A percentile compares a stretch with the other conserved stretches of the same genome.
phyloP scores from a whole-genome alignment of 2,329 filamentous ascomycete genomes.

The Teratosphaeriaceae sp. region DNA sequence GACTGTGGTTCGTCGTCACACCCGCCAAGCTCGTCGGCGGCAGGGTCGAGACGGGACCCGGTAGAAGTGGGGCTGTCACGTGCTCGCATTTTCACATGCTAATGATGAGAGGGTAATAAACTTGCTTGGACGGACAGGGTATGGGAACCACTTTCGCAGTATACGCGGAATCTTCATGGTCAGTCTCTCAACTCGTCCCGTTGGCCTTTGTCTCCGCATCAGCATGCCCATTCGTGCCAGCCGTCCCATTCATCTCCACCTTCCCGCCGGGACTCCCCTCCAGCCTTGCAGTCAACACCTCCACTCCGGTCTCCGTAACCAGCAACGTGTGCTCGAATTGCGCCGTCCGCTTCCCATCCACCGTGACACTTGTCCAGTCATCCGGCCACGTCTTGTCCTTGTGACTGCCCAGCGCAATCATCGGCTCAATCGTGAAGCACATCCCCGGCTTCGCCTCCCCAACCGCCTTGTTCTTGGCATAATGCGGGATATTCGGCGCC shows the following conservation, averaged over 20 bases:
- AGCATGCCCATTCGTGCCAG: conserved; percentile 3
- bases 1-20: no score
- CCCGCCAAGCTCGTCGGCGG: no score
- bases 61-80: no score
- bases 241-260: conserved; percentile 17
- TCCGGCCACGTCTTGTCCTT: conserved; percentile 96
- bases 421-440: conserved; percentile 98
- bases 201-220: conserved; percentile 2
- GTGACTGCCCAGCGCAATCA: conserved; percentile 90
- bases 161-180: no score
- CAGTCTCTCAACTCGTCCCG: no score
- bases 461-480: conserved; percentile 96
- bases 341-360: conserved; percentile 81
- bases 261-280: conserved; percentile 66
- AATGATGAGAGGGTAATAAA: no score
- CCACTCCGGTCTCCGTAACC: conserved; percentile 75
- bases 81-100: no score
- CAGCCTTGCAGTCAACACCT: conserved; percentile 69
- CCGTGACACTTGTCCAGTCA: conserved; percentile 94
- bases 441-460: conserved; percentile 91
- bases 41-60: no score
- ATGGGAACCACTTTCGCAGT: no score
- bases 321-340: conserved; percentile 89
- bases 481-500: conserved; percentile 91
- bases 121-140: no score